These are phyloP conservation scores for Hanseniaspora osmophila DNA, from an alignment of 805 yeast genomes.

Conservation along the genomic window DNA sequence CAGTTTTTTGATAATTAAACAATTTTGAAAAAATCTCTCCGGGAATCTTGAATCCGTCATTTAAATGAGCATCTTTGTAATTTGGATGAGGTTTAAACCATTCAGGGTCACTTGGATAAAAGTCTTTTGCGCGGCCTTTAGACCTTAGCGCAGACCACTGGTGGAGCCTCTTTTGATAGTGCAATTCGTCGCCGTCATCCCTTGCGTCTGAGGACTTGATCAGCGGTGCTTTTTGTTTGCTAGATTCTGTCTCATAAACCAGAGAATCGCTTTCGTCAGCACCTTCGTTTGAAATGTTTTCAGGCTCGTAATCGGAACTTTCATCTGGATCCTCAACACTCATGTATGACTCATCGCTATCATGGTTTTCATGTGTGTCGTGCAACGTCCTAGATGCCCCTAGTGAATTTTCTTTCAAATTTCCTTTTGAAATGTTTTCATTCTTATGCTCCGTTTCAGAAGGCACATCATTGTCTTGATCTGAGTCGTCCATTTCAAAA, in stretches of 20 bases:
- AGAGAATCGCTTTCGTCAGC: conserved; percentile 16
- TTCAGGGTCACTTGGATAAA: conserved; percentile 29
- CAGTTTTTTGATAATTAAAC: conserved; percentile 88
- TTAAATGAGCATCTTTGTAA: conserved; percentile 58
- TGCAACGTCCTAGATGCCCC: too few relatives aligned
- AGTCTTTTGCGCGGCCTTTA: conserved; percentile 19
- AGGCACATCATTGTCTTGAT: conserved; percentile 10
- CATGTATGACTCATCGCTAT: too few relatives aligned
- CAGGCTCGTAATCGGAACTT: too few relatives aligned
- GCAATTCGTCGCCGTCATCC: conserved; percentile 73
- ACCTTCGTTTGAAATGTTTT: conserved; percentile 3
- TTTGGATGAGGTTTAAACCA: conserved; percentile 70
- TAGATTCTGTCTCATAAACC: conserved; percentile 6
- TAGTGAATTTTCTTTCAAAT: too few relatives aligned
- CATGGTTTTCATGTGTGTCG: too few relatives aligned
- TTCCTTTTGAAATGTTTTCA: conserved; percentile 11
- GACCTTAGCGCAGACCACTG: conserved; percentile 48
- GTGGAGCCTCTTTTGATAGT: conserved; percentile 45
- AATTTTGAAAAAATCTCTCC: conserved; percentile 81
- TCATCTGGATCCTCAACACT: too few relatives aligned
- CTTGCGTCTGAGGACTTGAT: conserved; percentile 17
- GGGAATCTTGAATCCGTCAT: conserved; percentile 60
- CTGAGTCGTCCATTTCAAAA: conserved; percentile 29
- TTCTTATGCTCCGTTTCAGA: conserved; percentile 8
- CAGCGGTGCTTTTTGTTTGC: conserved; percentile 5